Percentiles rank a stretch among this genome's conserved stretches.
Conservation (phyloP, 2,329 filamentous ascomycete species). For the Ceratocystis harringtonii region DNA sequence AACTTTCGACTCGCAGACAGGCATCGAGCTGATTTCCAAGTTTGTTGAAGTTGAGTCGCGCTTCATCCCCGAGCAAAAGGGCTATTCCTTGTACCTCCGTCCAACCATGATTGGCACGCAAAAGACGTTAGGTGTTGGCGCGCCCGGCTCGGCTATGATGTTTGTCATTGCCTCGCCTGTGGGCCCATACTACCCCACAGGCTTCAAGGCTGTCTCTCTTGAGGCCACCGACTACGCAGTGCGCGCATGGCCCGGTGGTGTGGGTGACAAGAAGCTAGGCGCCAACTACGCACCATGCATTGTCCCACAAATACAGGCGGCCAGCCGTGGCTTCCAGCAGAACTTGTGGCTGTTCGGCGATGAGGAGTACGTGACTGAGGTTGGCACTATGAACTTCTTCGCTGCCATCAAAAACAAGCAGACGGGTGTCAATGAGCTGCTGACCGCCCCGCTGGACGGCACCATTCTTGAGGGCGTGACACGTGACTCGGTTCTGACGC, state of each 20-base stretch:
- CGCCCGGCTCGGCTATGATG: constrained; percentile 81
- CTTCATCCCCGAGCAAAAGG: constrained; percentile 74
- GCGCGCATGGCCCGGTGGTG: constrained; percentile 92
- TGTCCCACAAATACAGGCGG: constrained; percentile 85
- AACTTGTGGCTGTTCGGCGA: constrained; percentile 96
- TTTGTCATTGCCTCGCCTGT: constrained; percentile 95
- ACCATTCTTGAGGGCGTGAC: constrained; percentile 95
- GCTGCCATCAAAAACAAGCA: constrained; percentile 70
- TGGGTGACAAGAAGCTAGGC: constrained; percentile 95
- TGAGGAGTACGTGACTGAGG: constrained; percentile 91
- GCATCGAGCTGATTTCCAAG: constrained; percentile 69
- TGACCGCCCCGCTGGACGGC: constrained; percentile 91
- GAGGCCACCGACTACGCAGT: constrained; percentile 96
- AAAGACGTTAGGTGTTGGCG: constrained; percentile 76
- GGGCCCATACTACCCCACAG: constrained; percentile 93
- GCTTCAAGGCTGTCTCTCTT: constrained; percentile 91
- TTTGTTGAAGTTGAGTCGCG: constrained; percentile 69
- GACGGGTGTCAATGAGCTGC: constrained; percentile 77
- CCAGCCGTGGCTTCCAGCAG: constrained; percentile 86
- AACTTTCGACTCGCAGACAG: constrained; percentile 56
- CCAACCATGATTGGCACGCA: constrained; percentile 97
- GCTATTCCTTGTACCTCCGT: constrained; percentile 89
- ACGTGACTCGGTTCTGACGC: constrained; percentile 71
- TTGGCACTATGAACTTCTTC: constrained; percentile 98
- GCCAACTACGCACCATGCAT: constrained; percentile 99